Evolutionary conservation across 768 basidiomycete genomes (phyloP), one percentile per base, ranked within the genome.

Genomic region (Pulveroboletus sp.): DNA sequence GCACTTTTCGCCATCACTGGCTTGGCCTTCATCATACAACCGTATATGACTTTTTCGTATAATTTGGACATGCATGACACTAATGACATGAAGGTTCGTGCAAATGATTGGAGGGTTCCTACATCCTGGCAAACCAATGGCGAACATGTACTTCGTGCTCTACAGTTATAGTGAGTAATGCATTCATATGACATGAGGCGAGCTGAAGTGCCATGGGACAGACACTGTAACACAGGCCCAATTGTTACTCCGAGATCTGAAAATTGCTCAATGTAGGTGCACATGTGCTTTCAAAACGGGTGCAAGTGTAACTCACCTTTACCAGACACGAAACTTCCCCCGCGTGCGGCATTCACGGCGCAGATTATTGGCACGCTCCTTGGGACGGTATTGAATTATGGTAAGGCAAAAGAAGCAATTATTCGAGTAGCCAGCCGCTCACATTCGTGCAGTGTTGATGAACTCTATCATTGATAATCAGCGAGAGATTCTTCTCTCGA

Each of bases 321-420:
- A 74, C 69, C 3, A 57, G 75, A 57, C 47, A 54, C 78, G 2
- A 85, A 85, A 64, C 76, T 87, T 36, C 83, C 85, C 23, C 82
- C 85, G 20, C 80, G 84, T 13, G 73, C 76, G 33, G 80, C 84
- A 67, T 83, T 86, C 63, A 60, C 79, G 10, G 80, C 81, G 7
- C 85, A 86, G 57, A 69, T 84, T n/a, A 50, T 59, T 16, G 62
- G 62, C 16, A 62, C 62, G 5, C 46, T 64, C 20, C 36, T 60
- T 1, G 62, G 62, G 20, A 66, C 65, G 2, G 51, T 68, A 29
- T 56, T 75, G 36, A 75, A 75, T 52, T 74, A 65, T 45, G 77
- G 80, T 89, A 50, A 62, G 85, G 80, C 79, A 11, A 29, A 81
- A 67, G 64, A 6, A 23, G n/a, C 16, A 24, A 9, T 8, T 25